Conservation (phyloP, 2,329 filamentous ascomycete species). For the Xylaria sp. region DNA sequence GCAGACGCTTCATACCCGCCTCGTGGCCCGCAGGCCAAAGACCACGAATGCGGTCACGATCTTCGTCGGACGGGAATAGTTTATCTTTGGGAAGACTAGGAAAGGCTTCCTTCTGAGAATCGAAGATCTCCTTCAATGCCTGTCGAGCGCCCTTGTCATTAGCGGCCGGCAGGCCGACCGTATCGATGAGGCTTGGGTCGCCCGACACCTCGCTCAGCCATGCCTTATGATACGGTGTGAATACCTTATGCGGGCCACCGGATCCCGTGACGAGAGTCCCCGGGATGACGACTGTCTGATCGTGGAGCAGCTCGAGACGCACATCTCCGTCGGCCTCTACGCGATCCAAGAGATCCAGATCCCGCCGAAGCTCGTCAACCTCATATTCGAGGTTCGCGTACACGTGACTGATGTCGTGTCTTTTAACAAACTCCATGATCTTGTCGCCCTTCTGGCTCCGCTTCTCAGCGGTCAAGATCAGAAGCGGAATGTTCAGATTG, state of each 20-base stretch:
- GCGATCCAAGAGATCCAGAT: background rate
- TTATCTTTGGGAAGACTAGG: background rate
- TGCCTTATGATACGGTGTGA: background rate
- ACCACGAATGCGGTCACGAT: conserved; percentile 1
- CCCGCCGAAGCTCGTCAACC: conserved; percentile 5
- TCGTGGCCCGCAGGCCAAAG: background rate
- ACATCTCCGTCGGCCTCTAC: background rate
- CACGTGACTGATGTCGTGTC: conserved; percentile 2
- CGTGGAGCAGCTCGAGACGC: background rate
- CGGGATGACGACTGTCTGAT: conserved; percentile 1
- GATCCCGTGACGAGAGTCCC: background rate
- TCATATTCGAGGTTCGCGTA: background rate
- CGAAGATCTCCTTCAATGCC: background rate
- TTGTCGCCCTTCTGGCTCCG: background rate
- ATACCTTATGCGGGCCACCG: background rate
- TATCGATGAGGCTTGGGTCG: background rate
- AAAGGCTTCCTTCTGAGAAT: background rate
- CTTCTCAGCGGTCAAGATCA: background rate
- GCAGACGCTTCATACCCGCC: background rate
- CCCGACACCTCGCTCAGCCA: background rate
- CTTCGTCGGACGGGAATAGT: conserved; percentile 1
- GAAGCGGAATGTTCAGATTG: background rate
- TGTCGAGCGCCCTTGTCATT: background rate
- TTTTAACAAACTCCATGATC: background rate
- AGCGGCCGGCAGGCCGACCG: background rate